Conservation (phyloP, 2,329 filamentous ascomycete genomes). For the Fusarium mundagurra region DNA sequence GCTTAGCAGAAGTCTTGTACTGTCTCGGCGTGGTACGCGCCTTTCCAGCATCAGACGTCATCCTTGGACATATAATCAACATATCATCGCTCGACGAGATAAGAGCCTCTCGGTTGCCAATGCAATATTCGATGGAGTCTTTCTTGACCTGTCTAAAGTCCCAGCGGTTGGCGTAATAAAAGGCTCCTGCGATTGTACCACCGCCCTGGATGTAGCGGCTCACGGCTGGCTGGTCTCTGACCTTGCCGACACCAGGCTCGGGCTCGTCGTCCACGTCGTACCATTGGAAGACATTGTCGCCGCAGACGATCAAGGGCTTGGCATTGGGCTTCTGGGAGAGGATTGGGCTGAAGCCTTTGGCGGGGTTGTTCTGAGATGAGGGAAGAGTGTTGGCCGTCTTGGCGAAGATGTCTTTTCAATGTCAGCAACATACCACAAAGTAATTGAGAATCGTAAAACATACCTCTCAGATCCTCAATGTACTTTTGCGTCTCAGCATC, state of each 20-base stretch:
- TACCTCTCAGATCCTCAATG: neutral
- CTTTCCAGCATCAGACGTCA: neutral
- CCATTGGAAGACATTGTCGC: neutral
- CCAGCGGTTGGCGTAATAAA: neutral
- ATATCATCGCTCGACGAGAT: neutral
- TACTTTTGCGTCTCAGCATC: neutral
- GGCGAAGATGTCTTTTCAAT: neutral
- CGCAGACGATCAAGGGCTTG: slow-evolving; percentile 1
- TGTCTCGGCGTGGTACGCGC: neutral
- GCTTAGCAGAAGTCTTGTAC: neutral
- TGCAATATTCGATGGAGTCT: neutral
- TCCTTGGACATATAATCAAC: neutral
- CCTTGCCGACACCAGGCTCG: neutral
- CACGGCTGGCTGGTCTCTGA: neutral
- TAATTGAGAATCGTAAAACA: too few species aligned
- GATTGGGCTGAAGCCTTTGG: neutral
- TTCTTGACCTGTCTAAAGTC: neutral
- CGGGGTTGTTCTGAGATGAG: neutral
- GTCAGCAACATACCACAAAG: neutral
- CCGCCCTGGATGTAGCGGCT: neutral
- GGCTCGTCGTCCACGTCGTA: slow-evolving; percentile 1
- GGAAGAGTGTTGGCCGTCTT: neutral
- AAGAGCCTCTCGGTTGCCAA: neutral
- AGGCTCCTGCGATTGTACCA: neutral
- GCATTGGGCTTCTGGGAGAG: neutral